A percentile compares a stretch with the other conserved stretches of the same genome.
These are phyloP conservation scores for Didymella lethalis DNA, from an alignment of 2,329 filamentous ascomycete genomes.

Conservation along the genomic window DNA sequence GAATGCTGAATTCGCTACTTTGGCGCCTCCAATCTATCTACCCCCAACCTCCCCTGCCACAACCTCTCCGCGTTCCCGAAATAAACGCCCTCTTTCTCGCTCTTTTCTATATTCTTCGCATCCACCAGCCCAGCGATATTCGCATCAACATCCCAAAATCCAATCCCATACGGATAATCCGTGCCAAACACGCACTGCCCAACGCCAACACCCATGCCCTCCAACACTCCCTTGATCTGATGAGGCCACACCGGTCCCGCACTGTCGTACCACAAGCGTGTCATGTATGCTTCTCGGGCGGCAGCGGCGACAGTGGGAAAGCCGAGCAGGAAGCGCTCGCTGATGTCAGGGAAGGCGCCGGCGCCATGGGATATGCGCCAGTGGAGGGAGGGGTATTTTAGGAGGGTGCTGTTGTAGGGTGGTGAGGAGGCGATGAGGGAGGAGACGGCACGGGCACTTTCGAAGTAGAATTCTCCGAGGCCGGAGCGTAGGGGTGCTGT, in stretches of 20 bases:
- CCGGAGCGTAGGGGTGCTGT: conserved; percentile 46
- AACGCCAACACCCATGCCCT: conserved; percentile 37
- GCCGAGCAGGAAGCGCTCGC: conserved; percentile 46
- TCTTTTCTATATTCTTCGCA: conserved; percentile 29
- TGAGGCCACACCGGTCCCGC: conserved; percentile 49
- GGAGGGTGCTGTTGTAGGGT: conserved; percentile 30
- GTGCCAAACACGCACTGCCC: conserved; percentile 50
- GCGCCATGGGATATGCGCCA: conserved; percentile 49
- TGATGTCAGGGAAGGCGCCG: conserved; percentile 49
- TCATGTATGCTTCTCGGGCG: conserved; percentile 40
- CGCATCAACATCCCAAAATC: conserved; percentile 47
- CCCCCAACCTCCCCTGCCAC: conserved; percentile 32
- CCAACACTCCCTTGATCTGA: conserved; percentile 48
- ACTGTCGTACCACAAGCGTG: conserved; percentile 50
- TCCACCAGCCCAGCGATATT: conserved; percentile 43
- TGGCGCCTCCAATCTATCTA: no score
- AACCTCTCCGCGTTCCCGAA: conserved; percentile 36
- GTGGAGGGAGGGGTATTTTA: conserved; percentile 42
- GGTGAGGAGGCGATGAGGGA: conserved; percentile 39
- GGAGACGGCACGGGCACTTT: conserved; percentile 48
- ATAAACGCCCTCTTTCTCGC: conserved; percentile 42
- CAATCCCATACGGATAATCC: conserved; percentile 51
- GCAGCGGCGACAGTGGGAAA: conserved; percentile 37
- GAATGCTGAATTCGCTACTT: no score
- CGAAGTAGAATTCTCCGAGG: conserved; percentile 50